Evolutionary conservation across 2,329 filamentous ascomycete genomes (phyloP), one percentile per base, ranked within the genome.

Genomic region (Ascochyta lentis): DNA sequence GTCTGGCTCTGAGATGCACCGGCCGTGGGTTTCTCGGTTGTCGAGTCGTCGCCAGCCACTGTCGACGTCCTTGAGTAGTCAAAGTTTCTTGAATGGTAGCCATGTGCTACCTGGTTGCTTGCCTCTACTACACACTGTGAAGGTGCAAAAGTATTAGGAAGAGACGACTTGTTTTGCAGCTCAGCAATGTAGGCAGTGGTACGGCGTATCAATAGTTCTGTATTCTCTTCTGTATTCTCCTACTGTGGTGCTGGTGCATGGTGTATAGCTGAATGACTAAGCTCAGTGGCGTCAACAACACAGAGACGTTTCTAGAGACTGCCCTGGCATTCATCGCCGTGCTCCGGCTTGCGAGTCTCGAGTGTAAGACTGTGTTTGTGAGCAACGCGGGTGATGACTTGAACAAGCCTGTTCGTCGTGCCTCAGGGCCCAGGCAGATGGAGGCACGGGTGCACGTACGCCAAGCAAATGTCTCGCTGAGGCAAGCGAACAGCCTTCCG

Each of bases 401-500:
- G 13, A 13, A 41, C 41, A 15, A 39, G 19, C 29, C 13, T 16
- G 19, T 27, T 27, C 27, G 37, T 27, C 27, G 37, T 46, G 41
- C 52, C 46, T 55, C 26, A 26, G 24, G 19, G 24, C 24, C 8
- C 24, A 38, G 52, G 52, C 46, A 46, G 24, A 46, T 27, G 16
- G 22, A 13, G 29, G 37, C 19, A 19, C 15, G 22, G 15, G 43
- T 35, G 43, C 34, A 42, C 27, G 22, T 43, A 35, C n/a, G 52
- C 52, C 53, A 50, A 56, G 53, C 9, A 47, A 48, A 29, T 34
- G 45, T 49, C 41, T 51, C 39, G 29, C 45, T 50, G 34, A 41
- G 49, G 49, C 41, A 52, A 52, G 49, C 49, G 49, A 53, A 47
- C 49, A 47, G 42, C 53, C 47, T 51, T 43, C 53, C 42, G 33